Evolutionary conservation across 169 alveolate genomes (phyloP), one percentile per base, ranked within the genome.

Genomic region (Eimeria zaria): DNA sequence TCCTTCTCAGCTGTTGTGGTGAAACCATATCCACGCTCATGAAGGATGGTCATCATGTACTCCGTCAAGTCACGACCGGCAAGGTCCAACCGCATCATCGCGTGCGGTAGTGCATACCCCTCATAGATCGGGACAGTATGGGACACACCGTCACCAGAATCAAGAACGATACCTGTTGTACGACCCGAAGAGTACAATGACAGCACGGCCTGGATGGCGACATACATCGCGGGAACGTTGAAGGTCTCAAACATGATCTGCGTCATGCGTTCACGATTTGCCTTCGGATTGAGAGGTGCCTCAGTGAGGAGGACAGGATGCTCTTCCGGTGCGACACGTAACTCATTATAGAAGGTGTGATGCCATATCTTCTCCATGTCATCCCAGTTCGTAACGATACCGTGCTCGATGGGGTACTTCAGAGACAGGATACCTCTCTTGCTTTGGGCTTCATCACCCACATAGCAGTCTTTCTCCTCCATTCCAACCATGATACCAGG

Each of bases 301-400:
- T 99, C 99, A 71, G 99, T 99, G 55, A 99, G 98, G 91, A 99
- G 97, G 44, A 99, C 99, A 1, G 99, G 99, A 97, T 99, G 99
- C 95, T 99, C 99, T 96, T 99, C 99, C 30, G 99, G 99, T 22
- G 99, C 98, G 64, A 99, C 99, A 97, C 99, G 99, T 88, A 99
- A 99, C 97, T 99, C 99, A 97, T 99, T 99, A 98, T 98, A 99
- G 99, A 99, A 99, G 78, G 99, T 99, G 98, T 99, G 99, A 96
- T 99, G 99, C 99, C 99, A 99, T 95, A 99, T 99, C 98, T 99
- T 99, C 98, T 99, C 99, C 99, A 99, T 99, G 87, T 99, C 99
- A 90, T 99, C 99, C 99, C 99, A 99, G 97, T 99, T 99, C 81
- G 99, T 99, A 33, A 99, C 99, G 95, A 99, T 99, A 69, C 99